Base-by-base conservation (phyloP, 306 rosid species). In the Morella rubra region DNA sequence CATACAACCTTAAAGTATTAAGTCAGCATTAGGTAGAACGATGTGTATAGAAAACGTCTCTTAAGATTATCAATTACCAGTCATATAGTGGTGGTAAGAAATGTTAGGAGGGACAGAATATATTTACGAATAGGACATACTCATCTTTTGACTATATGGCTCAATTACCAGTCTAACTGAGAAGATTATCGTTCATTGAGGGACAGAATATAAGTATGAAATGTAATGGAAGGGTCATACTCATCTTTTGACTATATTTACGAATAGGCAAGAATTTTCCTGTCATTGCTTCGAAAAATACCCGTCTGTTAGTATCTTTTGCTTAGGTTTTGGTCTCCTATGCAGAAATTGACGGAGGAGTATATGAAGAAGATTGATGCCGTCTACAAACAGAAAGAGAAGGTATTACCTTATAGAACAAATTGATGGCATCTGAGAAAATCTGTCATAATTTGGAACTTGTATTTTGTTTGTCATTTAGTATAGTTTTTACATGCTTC, bases 311-410 rank as follows among this genome's bases (percentile, higher is more conserved):
- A 61, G 11, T 66, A 18, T 66, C 11, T 74, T 72, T 11, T 52
- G 73, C 47, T n/a, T 77, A 53, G 45, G 10, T 74, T 72, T 7
- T 72, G 47, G 56, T 81, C 72, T 88, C 74, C 27, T 44, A 40
- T 85, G 87, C 80, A 95, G 97, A 95, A 95, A 85, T 80, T 92
- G 90, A 89, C 86, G 1, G 97, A 89, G 81, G 97, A 89, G 70
- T 87, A 92, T 78, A 91, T 90, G 89, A 95, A 90, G 97, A 95
- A 92, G 84, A 79, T 95, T 16, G 97, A 95, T 5, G 74, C 81
- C 55, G 12, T 90, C 85, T 81, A 74, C 90, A 92, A 92, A 79
- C 99, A 92, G 81, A 95, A 95, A 80, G 97, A 95, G 79, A 92
- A 90, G 97, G 99, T 89, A 84, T 56, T 6, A 59, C 46, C 66